Percentiles rank a stretch among this genome's conserved stretches.
Conservation (phyloP, 1,139 yeast genomes). For the Starmera stellimalicola region DNA sequence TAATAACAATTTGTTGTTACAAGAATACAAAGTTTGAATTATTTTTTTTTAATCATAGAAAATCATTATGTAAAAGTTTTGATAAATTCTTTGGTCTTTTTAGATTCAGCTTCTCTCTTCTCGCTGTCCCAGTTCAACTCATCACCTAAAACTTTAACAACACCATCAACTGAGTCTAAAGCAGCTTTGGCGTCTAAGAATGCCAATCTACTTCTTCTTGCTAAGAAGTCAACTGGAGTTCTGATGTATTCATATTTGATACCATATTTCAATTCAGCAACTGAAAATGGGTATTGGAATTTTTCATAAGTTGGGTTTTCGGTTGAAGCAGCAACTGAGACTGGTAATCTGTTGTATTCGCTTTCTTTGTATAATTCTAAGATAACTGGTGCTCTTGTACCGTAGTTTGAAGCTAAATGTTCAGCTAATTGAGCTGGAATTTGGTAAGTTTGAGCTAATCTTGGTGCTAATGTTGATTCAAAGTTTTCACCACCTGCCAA, state of each 20-base stretch:
- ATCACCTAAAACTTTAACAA: slow-evolving; percentile 74
- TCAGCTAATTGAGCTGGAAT: slow-evolving; percentile 70
- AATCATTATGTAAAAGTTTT: slow-evolving; percentile 28
- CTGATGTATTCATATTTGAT: slow-evolving; percentile 78
- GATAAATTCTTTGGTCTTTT: slow-evolving; percentile 46
- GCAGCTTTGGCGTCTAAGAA: slow-evolving; percentile 88
- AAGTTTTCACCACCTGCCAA: slow-evolving; percentile 75
- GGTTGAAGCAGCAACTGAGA: slow-evolving; percentile 41
- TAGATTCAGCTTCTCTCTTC: slow-evolving; percentile 47
- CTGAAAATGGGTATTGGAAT: slow-evolving; percentile 81
- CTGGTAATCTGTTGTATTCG: slow-evolving; percentile 50
- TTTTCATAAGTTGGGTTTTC: slow-evolving; percentile 25
- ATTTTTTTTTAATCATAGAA: neutral
- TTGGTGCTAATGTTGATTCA: slow-evolving; percentile 61
- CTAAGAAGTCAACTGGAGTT: slow-evolving; percentile 83
- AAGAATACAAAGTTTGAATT: neutral
- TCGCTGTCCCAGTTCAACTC: slow-evolving; percentile 67
- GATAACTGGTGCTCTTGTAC: slow-evolving; percentile 78
- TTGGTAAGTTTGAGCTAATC: slow-evolving; percentile 72
- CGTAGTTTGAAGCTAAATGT: slow-evolving; percentile 81
- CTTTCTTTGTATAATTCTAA: slow-evolving; percentile 52
- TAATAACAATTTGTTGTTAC: slow-evolving; percentile 6
- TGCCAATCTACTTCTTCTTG: slow-evolving; percentile 90
- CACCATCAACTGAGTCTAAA: slow-evolving; percentile 69
- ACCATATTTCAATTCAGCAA: slow-evolving; percentile 84